A percentile compares a stretch with the other conserved stretches of the same genome.
phyloP scores from a whole-genome alignment of 352 stramenopile genomes.

The Globisporangium heterothallicum region DNA sequence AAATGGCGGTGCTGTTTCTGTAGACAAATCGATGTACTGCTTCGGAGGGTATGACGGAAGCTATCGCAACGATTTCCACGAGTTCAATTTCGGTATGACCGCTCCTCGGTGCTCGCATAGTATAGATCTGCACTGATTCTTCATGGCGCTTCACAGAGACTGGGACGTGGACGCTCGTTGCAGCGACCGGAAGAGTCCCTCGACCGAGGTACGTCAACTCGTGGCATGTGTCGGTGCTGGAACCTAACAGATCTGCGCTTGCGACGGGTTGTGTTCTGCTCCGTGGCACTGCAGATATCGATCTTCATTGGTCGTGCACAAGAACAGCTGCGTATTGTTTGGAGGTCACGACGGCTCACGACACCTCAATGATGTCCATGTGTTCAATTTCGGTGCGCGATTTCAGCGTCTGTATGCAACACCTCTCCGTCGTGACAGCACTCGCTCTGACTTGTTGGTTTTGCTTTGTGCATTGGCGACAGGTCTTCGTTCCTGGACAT shows the following conservation, averaged over 20 bases:
- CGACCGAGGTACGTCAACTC: slow-evolving; percentile 41
- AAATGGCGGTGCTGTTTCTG: too few relatives aligned
- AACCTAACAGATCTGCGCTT: too few relatives aligned
- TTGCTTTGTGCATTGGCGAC: slow-evolving; percentile 3
- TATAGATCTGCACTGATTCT: background rate
- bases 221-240: background rate
- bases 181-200: slow-evolving; percentile 60
- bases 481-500: slow-evolving; percentile 85
- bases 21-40: slow-evolving; percentile 83
- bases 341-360: slow-evolving; percentile 96
- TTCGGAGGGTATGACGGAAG: slow-evolving; percentile 95
- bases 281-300: slow-evolving; percentile 42
- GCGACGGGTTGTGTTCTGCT: background rate
- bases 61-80: slow-evolving; percentile 95
- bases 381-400: slow-evolving; percentile 92
- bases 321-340: slow-evolving; percentile 93
- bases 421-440: background rate
- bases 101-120: background rate
- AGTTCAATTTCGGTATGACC: slow-evolving; percentile 89
- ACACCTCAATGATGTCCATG: slow-evolving; percentile 96
- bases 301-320: slow-evolving; percentile 90
- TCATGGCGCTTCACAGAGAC: slow-evolving; percentile 35
- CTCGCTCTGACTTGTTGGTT: background rate
- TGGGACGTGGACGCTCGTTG: slow-evolving; percentile 85
- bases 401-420: too few relatives aligned